phyloP scores from a whole-genome alignment of 2,329 filamentous ascomycete genomes.

The Geoglossum cookeanum region DNA sequence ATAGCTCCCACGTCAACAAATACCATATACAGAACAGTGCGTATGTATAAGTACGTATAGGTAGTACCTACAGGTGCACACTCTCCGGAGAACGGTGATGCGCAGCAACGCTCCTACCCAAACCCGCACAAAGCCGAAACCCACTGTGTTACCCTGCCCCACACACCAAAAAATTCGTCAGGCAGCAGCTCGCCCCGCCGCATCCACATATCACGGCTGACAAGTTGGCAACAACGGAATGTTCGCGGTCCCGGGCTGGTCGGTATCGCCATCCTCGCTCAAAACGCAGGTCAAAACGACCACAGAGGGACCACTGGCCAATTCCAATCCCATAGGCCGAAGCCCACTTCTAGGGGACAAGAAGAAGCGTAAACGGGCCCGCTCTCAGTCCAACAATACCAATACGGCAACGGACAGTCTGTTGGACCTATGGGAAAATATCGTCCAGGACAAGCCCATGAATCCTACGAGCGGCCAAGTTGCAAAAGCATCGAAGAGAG shows the following conservation, averaged over 20 bases:
- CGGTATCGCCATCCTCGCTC: conserved; percentile 50
- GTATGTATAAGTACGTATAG: too few relatives aligned
- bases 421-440: conserved; percentile 56
- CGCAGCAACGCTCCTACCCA: too few relatives aligned
- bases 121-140: too few relatives aligned
- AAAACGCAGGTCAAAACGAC: conserved; percentile 41
- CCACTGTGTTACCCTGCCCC: neutral
- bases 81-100: too few relatives aligned
- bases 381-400: conserved; percentile 28
- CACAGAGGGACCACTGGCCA: neutral
- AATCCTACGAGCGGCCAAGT: neutral
- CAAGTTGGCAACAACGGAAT: conserved; percentile 26
- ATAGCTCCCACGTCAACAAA: too few relatives aligned
- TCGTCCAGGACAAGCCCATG: conserved; percentile 45
- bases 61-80: too few relatives aligned
- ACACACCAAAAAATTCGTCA: neutral
- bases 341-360: conserved; percentile 17
- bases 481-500: conserved; percentile 6
- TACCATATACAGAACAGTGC: too few relatives aligned
- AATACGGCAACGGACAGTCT: conserved; percentile 50
- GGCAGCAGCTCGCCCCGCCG: neutral
- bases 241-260: conserved; percentile 93
- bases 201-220: neutral
- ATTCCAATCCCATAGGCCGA: neutral
- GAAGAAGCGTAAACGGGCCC: conserved; percentile 32